A percentile compares a stretch with the other conserved stretches of the same genome.
phyloP scores from a whole-genome alignment of 2,329 filamentous ascomycete genomes.

The Nothophaeocryptopus gaeumannii region DNA sequence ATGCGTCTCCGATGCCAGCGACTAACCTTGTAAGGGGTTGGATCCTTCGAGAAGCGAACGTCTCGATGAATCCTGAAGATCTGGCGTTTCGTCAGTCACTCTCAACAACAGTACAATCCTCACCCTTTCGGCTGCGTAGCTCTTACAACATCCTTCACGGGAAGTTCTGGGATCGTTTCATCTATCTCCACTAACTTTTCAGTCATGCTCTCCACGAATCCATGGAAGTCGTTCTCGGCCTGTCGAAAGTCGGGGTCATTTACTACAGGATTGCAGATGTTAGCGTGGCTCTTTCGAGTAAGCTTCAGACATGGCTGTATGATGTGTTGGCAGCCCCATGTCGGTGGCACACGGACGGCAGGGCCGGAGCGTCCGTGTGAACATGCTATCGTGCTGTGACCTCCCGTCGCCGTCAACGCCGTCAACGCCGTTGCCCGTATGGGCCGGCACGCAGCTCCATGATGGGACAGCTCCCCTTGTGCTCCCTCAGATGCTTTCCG shows the following conservation, averaged over 20 bases:
- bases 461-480: no score
- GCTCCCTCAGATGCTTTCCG: no score
- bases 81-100: conserved; percentile 24
- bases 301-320: neutral
- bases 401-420: no score
- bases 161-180: conserved; percentile 80
- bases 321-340: conserved; percentile 1
- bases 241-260: conserved; percentile 77
- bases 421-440: no score
- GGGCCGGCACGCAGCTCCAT: no score
- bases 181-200: conserved; percentile 69
- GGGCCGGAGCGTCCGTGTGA: no score
- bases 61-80: conserved; percentile 86
- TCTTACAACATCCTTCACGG: conserved; percentile 71
- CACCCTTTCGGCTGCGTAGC: neutral
- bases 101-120: neutral
- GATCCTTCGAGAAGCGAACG: conserved; percentile 78
- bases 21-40: conserved; percentile 80
- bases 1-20: neutral
- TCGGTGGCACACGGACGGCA: neutral
- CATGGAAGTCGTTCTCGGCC: conserved; percentile 76
- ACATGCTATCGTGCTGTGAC: no score
- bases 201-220: conserved; percentile 71
- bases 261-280: conserved; percentile 47
- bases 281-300: conserved; percentile 3